phyloP scores from a whole-genome alignment of 169 alveolate genomes.

The Blepharisma undulans region DNA sequence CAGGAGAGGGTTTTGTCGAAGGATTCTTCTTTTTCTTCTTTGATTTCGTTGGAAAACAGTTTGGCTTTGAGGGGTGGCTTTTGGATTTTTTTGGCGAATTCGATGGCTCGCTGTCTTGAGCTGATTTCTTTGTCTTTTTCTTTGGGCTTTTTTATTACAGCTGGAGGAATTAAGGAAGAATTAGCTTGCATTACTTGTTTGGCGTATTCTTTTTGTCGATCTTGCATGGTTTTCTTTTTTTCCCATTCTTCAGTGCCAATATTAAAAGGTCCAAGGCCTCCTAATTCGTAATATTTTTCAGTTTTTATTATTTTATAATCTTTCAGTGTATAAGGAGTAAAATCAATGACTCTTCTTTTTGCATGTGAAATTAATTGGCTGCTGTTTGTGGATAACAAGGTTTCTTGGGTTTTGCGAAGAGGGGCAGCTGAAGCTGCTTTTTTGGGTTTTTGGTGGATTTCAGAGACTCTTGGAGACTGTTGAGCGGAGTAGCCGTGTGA shows the following conservation, averaged over 20 bases:
- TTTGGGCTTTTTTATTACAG: background rate
- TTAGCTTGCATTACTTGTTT: background rate
- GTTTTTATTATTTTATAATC: slow-evolving; percentile 24
- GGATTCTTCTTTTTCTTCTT: background rate
- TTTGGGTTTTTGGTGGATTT: background rate
- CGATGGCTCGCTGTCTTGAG: slow-evolving; percentile 7
- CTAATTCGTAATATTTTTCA: slow-evolving; percentile 45
- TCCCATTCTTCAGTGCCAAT: slow-evolving; percentile 55
- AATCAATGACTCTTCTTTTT: background rate
- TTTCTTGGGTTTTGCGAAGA: background rate
- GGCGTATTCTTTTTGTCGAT: slow-evolving; percentile 31
- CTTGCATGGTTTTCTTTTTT: slow-evolving; percentile 28
- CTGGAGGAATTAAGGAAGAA: background rate
- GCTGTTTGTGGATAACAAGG: background rate
- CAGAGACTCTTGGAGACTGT: background rate
- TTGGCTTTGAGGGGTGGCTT: slow-evolving; percentile 15
- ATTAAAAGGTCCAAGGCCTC: slow-evolving; percentile 52
- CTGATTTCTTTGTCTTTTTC: slow-evolving; percentile 8
- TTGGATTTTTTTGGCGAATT: slow-evolving; percentile 14
- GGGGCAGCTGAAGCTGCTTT: background rate
- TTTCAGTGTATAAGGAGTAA: background rate
- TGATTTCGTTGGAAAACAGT: background rate
- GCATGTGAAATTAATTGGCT: background rate
- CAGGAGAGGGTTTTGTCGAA: background rate
- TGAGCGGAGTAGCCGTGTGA: background rate